Percentiles rank a stretch among this genome's conserved stretches.
These are phyloP conservation scores for Melanomma pulvis-pyrius DNA, from an alignment of 495 filamentous ascomycete genomes.

Conservation along the genomic window DNA sequence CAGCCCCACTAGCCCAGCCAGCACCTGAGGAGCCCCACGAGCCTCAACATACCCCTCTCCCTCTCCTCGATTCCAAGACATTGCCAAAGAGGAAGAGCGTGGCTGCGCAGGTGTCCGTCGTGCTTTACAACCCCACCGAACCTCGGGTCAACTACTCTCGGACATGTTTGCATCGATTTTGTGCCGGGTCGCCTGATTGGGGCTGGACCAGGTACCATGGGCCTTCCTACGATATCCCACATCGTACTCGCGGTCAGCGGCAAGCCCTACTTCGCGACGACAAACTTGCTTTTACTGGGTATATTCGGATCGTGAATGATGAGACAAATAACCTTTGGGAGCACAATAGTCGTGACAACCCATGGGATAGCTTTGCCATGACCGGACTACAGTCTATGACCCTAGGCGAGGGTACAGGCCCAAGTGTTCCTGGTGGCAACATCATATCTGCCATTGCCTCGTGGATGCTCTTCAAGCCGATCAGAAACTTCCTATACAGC, in stretches of 20 bases:
- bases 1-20: neutral
- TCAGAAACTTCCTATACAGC: conserved; percentile 59
- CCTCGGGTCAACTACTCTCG: conserved; percentile 62
- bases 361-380: conserved; percentile 53
- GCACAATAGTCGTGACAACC: conserved; percentile 47
- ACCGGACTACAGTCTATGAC: conserved; percentile 62
- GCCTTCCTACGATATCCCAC: conserved; percentile 62
- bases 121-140: conserved; percentile 68
- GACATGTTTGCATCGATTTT: conserved; percentile 63
- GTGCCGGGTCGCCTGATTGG: conserved; percentile 62
- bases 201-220: conserved; percentile 70
- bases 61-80: conserved; percentile 31
- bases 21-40: neutral
- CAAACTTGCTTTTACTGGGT: conserved; percentile 64
- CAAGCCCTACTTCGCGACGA: conserved; percentile 66
- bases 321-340: conserved; percentile 67
- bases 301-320: conserved; percentile 66
- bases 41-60: conserved; percentile 39
- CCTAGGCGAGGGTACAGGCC: conserved; percentile 47
- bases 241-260: conserved; percentile 60
- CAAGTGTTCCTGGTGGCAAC: conserved; percentile 50
- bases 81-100: conserved; percentile 43
- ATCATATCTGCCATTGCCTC: conserved; percentile 50
- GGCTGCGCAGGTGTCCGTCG: conserved; percentile 64
- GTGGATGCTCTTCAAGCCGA: conserved; percentile 62